phyloP scores from a whole-genome alignment of 78 protist species.

The Creolimax fragrantissima region DNA sequence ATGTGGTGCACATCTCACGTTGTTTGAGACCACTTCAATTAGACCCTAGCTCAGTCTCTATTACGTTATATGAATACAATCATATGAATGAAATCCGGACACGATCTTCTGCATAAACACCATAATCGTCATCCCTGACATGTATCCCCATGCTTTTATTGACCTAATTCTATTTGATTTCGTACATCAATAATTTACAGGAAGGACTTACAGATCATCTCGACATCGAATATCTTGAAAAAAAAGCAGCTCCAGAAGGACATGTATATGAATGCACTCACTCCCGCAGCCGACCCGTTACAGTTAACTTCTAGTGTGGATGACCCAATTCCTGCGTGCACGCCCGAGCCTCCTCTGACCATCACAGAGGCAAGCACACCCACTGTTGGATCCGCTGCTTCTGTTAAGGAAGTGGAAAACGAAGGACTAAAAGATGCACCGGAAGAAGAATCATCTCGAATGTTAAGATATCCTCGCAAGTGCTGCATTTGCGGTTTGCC shows the following conservation, averaged over 20 bases:
- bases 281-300: neutral
- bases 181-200: too few relatives aligned
- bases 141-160: too few relatives aligned
- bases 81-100: too few relatives aligned
- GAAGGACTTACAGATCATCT: neutral
- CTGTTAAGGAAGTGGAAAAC: neutral
- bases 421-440: neutral
- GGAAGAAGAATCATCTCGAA: neutral
- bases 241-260: neutral
- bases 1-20: too few relatives aligned
- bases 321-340: neutral
- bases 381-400: too few relatives aligned
- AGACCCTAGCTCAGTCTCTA: too few relatives aligned
- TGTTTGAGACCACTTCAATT: too few relatives aligned
- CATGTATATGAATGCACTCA: neutral
- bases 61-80: too few relatives aligned
- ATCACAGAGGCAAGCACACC: neutral
- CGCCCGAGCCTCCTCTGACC: neutral
- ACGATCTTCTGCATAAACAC: too few relatives aligned
- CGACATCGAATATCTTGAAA: neutral
- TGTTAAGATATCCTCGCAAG: neutral
- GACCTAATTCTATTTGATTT: too few relatives aligned
- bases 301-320: neutral
- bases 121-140: too few relatives aligned
- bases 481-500: slow-evolving; percentile 44